phyloP scores from a whole-genome alignment of 2,329 filamentous ascomycete species.

The Paraconiothyrium brasiliense region DNA sequence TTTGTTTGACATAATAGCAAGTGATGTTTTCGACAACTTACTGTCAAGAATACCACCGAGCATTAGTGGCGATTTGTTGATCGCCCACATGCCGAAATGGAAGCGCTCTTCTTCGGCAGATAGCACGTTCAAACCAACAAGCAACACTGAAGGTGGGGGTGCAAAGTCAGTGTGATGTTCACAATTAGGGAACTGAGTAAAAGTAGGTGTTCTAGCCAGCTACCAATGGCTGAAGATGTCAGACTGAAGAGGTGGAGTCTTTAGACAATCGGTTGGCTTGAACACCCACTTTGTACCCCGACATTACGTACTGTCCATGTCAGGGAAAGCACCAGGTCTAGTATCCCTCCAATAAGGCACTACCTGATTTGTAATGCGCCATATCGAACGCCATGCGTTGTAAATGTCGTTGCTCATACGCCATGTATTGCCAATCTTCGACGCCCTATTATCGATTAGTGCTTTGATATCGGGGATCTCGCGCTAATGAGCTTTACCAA shows the following conservation, averaged over 20 bases:
- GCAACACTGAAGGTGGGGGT: constrained; percentile 39
- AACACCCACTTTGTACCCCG: too few species aligned
- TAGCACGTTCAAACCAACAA: constrained; percentile 52
- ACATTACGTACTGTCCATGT: constrained; percentile 46
- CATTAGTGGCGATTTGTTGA: constrained; percentile 57
- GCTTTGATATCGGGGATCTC: background rate
- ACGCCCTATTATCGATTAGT: constrained; percentile 26
- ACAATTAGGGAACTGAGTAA: too few species aligned
- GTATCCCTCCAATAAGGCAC: constrained; percentile 43
- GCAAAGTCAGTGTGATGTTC: too few species aligned
- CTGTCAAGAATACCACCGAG: constrained; percentile 53
- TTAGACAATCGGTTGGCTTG: too few species aligned
- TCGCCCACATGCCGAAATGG: constrained; percentile 59
- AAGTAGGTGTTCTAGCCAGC: too few species aligned
- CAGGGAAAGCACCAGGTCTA: constrained; percentile 37
- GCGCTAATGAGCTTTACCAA: constrained; percentile 27
- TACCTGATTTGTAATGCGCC: constrained; percentile 46
- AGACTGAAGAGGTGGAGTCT: too few species aligned
- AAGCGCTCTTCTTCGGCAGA: constrained; percentile 52
- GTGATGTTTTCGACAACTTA: constrained; percentile 21
- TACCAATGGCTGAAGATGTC: too few species aligned
- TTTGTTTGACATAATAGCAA: constrained; percentile 55
- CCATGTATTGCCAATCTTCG: constrained; percentile 48
- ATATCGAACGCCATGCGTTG: constrained; percentile 45
- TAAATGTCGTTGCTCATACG: constrained; percentile 49